These are phyloP conservation scores for Cladophialophora yegresii DNA, from an alignment of 2,329 filamentous ascomycete genomes.

Conservation along the genomic window DNA sequence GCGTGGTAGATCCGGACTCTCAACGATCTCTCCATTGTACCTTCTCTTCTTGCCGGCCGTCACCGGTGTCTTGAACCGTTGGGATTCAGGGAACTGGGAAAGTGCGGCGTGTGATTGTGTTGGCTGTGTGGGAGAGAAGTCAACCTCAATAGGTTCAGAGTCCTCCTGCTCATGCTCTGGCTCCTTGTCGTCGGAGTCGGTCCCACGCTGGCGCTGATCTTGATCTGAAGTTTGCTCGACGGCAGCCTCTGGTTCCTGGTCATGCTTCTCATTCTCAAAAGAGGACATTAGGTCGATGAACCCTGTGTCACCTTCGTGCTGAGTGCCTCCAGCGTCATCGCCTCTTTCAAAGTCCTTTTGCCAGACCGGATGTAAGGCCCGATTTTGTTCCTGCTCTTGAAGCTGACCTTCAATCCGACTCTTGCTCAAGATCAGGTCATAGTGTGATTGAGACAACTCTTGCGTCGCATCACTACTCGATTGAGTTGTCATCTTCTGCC, in stretches of 20 bases:
- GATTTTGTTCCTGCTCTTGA: constrained; percentile 17
- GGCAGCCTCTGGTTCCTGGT: neutral
- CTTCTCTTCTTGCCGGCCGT: constrained; percentile 43
- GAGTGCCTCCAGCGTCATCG: constrained; percentile 43
- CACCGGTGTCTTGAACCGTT: constrained; percentile 49
- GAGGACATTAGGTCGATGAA: constrained; percentile 48
- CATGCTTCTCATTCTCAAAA: constrained; percentile 38
- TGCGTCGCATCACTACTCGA: constrained; percentile 48
- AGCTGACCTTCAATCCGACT: constrained; percentile 41
- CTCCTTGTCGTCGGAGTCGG: neutral
- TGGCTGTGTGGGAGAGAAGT: constrained; percentile 34
- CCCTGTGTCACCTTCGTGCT: constrained; percentile 47
- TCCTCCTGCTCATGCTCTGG: constrained; percentile 6
- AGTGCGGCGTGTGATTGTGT: constrained; percentile 41
- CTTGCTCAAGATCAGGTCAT: constrained; percentile 45
- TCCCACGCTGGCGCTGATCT: neutral
- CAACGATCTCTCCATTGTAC: constrained; percentile 38
- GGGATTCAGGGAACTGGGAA: constrained; percentile 51
- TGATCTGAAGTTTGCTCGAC: neutral
- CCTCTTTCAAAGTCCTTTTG: constrained; percentile 34
- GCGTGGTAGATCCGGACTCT: constrained; percentile 46
- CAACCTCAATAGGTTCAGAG: constrained; percentile 18
- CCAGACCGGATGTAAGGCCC: neutral
- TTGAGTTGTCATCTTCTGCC: constrained; percentile 41
- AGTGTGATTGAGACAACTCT: constrained; percentile 49